phyloP scores from a whole-genome alignment of 352 stramenopile species.

The Pelagophyceae sp. region DNA sequence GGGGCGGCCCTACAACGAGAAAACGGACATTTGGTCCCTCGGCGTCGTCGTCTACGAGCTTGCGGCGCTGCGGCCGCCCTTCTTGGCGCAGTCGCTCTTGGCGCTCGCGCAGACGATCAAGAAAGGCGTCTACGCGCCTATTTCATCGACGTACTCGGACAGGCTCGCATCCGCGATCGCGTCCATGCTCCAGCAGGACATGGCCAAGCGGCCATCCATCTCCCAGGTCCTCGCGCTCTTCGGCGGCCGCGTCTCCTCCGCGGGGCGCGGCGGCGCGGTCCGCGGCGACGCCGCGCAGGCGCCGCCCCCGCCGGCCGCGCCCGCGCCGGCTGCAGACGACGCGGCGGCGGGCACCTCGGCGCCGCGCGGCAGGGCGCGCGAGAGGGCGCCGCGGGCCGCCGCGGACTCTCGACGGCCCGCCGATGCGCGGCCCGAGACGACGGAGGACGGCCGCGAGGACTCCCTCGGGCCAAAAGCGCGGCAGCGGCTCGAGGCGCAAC shows the following conservation, averaged over 20 bases:
- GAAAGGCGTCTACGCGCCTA: conserved; percentile 24
- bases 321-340: background rate
- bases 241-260: background rate
- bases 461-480: too few species aligned
- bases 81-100: conserved; percentile 42
- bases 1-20: conserved; percentile 61
- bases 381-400: background rate
- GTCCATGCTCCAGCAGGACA: background rate
- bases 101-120: conserved; percentile 27
- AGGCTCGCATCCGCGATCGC: conserved; percentile 1
- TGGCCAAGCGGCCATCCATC: background rate
- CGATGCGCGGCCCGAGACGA: background rate
- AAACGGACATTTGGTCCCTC: conserved; percentile 70
- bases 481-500: background rate
- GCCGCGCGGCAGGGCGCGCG: too few species aligned
- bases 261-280: too few species aligned
- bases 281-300: too few species aligned
- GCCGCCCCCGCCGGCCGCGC: too few species aligned
- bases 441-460: background rate
- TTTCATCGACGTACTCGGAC: background rate
- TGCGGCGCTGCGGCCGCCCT: conserved; percentile 54
- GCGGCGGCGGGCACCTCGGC: background rate
- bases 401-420: background rate
- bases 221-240: background rate
- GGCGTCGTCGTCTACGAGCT: conserved; percentile 71